Evolutionary conservation across 345 rosid genomes (phyloP), one percentile per base, ranked within the genome.

Genomic region (Firmiana major): DNA sequence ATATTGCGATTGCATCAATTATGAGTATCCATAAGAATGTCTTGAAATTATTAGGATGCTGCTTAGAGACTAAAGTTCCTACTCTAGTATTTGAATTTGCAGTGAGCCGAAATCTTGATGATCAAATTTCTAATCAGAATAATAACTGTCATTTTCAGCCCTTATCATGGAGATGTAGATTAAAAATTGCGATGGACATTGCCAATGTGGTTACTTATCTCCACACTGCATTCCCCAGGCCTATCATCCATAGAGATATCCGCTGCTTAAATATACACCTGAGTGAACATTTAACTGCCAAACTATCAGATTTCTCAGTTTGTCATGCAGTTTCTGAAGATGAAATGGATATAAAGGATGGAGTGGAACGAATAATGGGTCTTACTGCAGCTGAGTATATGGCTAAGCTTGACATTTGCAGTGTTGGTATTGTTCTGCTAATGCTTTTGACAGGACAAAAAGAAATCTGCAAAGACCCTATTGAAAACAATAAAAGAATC

Each of bases 91-190:
- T 42, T 11, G 51, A 46, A 71, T 54, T 1, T 21, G 28, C 28
- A 0, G 60, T 17, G n/a, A 54, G 4, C n/a, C 16, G 71, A 9
- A 54, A 51, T 54, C 79, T 77, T 49, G 5, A 6, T 17, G 31
- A 51, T 3, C 66, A 3, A 12, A 51, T 72, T 45, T 9, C 3
- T 13, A 13, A 10, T 2, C 38, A 4, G 19, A 51, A 51, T 1
- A 12, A 9, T 73, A 4, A 22, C 9, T 0, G 15, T 6, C 31
- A 24, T 12, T 53, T 21, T 2, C 45, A 46, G 36, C 31, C 82
- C 1, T 69, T 82, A 8, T n/a, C 62, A 15, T 58, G 82, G 78
- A 68, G 45, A 58, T 43, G 4, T 0, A 76, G 83, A 48, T 38
- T 38, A 38, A 38, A 38, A 38, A 38, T 38, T 38, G 40, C 40